phyloP scores from a whole-genome alignment of 805 yeast genomes.

The Wickerhamiella cacticola region DNA sequence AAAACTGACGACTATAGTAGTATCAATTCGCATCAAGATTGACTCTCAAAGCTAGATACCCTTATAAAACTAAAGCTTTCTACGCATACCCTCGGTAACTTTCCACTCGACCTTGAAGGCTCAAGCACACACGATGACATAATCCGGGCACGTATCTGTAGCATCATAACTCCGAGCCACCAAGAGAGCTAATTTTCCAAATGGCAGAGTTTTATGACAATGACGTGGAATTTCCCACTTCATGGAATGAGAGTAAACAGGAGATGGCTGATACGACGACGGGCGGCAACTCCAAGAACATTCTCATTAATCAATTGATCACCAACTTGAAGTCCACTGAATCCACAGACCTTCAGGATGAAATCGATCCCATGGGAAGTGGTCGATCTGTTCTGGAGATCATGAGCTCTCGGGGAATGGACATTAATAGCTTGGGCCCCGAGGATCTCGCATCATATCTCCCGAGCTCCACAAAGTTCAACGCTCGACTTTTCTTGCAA shows the following conservation, averaged over 20 bases:
- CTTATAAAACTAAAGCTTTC: too few relatives aligned
- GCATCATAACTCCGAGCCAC: too few relatives aligned
- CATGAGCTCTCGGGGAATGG: constrained; percentile 32
- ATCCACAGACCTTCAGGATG: constrained; percentile 20
- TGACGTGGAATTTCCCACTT: constrained; percentile 17
- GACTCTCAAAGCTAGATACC: too few relatives aligned
- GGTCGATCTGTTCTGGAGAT: constrained; percentile 36
- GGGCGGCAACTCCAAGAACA: constrained; percentile 18
- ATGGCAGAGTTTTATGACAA: constrained; percentile 18
- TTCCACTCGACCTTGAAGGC: too few relatives aligned
- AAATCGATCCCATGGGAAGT: constrained; percentile 47
- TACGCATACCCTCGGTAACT: too few relatives aligned
- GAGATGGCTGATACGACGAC: not conserved
- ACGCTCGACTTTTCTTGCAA: constrained; percentile 43
- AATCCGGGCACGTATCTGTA: too few relatives aligned
- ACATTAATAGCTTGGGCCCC: constrained; percentile 22
- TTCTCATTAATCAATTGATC: constrained; percentile 24
- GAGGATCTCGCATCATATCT: constrained; percentile 39
- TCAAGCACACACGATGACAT: too few relatives aligned
- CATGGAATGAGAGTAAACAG: constrained; percentile 17
- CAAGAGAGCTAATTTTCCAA: too few relatives aligned
- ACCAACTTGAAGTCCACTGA: constrained; percentile 16
- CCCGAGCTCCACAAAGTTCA: constrained; percentile 43
- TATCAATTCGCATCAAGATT: too few relatives aligned
- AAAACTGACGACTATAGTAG: too few relatives aligned